Percentiles rank a stretch among this genome's conserved stretches.
phyloP scores from a whole-genome alignment of 306 rosid genomes.

The Vigna unguiculata region DNA sequence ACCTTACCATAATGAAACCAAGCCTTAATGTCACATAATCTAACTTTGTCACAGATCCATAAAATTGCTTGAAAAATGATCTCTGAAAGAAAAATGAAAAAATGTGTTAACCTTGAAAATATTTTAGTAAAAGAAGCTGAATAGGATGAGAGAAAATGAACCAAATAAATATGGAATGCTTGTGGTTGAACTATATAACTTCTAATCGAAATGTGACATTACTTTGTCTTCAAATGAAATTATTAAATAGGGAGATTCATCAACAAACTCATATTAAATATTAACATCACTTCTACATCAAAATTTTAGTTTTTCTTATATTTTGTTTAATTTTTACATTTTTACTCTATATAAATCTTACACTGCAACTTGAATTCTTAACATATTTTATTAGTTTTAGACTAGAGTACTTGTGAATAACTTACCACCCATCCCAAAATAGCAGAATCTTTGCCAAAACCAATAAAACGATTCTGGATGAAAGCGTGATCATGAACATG shows the following conservation, averaged over 20 bases:
- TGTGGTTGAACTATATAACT: background rate
- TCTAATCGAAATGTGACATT: background rate
- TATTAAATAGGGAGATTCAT: no score
- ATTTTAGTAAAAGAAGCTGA: background rate
- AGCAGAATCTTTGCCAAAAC: slow-evolving; percentile 69
- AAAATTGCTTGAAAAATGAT: slow-evolving; percentile 83
- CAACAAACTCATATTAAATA: no score
- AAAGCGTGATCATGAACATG: slow-evolving; percentile 75
- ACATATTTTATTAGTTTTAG: no score
- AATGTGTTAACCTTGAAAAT: slow-evolving; percentile 1
- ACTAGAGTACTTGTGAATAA: slow-evolving; percentile 3
- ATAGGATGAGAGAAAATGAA: background rate
- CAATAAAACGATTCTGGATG: slow-evolving; percentile 68
- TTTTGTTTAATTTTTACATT: no score
- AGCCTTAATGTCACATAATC: slow-evolving; percentile 77
- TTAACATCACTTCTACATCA: no score
- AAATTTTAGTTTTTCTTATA: no score
- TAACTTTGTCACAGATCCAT: slow-evolving; percentile 77
- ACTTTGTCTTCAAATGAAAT: no score
- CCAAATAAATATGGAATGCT: no score
- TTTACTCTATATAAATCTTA: no score
- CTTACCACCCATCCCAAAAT: slow-evolving; percentile 86
- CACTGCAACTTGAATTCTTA: no score
- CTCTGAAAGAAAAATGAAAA: slow-evolving; percentile 58
- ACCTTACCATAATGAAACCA: slow-evolving; percentile 84